phyloP scores from a whole-genome alignment of 129 eudicot genomes.

The Apium graveolens region DNA sequence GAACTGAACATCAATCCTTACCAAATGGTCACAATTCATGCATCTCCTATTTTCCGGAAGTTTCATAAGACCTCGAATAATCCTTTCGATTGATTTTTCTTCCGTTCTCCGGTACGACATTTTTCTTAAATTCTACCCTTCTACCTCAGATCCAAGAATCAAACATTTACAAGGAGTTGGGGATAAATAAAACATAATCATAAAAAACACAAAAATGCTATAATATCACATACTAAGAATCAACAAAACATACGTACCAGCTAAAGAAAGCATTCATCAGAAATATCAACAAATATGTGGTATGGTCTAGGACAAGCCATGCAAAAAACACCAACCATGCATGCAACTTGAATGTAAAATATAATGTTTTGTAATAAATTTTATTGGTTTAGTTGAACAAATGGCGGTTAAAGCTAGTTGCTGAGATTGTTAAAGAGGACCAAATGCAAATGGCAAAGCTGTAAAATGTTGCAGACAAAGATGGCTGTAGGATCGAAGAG shows the following conservation, averaged over 20 bases:
- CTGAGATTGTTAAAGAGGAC: background rate
- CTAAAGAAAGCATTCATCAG: background rate
- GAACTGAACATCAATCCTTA: slow-evolving; percentile 20
- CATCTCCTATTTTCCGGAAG: slow-evolving; percentile 79
- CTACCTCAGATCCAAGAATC: slow-evolving; percentile 3
- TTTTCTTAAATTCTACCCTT: slow-evolving; percentile 3
- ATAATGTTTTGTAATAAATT: background rate
- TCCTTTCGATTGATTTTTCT: slow-evolving; percentile 58
- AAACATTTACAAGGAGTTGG: background rate
- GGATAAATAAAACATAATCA: background rate
- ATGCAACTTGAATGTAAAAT: background rate
- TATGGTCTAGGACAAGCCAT: background rate
- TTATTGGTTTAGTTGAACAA: background rate
- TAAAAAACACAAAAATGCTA: background rate
- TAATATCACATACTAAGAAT: background rate
- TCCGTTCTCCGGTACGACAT: slow-evolving; percentile 52
- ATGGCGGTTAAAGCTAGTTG: background rate
- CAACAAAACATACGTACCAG: background rate
- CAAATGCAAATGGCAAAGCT: background rate
- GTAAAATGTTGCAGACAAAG: background rate
- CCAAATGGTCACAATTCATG: slow-evolving; percentile 83
- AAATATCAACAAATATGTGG: background rate
- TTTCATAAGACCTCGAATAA: slow-evolving; percentile 63
- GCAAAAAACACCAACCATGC: background rate
- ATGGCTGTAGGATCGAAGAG: background rate